Evolutionary conservation across 1,139 yeast genomes (phyloP), one percentile per base, ranked within the genome.

Genomic region (Eremothecium sinecaudum): DNA sequence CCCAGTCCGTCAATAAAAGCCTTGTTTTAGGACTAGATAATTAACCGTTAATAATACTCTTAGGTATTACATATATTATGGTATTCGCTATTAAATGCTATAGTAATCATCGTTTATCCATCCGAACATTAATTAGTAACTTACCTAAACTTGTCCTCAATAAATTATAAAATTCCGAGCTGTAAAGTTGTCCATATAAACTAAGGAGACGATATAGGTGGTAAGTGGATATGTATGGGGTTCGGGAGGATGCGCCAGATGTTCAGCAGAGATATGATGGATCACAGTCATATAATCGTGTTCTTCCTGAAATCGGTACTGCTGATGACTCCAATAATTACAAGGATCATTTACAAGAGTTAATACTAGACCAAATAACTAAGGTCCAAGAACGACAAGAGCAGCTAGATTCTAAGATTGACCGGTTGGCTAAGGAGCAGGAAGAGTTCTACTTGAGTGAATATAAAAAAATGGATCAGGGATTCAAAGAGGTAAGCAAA

Each of bases 401-500:
- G 21, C n/a, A 18, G 8, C 30, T 27, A 10, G 32, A 28, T 15
- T n/a, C 25, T 10, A 38, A 42, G 17, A 23, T 49, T 10, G 35
- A 33, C 3, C 40, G 39, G 18, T 41, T 66, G 32, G 55, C 57
- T 30, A 46, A 50, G 24, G 68, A 64, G 33, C 64, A 61, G 42
- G 53, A 49, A 31, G 52, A 52, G 28, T 43, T 41, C 24, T 44
- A 41, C 33, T 38, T 47, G 4, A 36, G 37, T 24, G 41, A 40
- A 8, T 37, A 45, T 24, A 37, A 41, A 23, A 41, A 40, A 18
- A 32, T 48, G 32, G 51, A 31, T 31, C 39, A 16, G 28, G 48
- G 41, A 28, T 45, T 36, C 53, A 45, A 38, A 27, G 40, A 48
- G 14, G 40, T 45, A 6, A 38, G 37, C 9, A 41, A 34, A 20